Percentiles rank a stretch among this genome's conserved stretches.
These are phyloP conservation scores for Agaricus subrufescens DNA, from an alignment of 768 basidiomycete genomes.

Conservation along the genomic window DNA sequence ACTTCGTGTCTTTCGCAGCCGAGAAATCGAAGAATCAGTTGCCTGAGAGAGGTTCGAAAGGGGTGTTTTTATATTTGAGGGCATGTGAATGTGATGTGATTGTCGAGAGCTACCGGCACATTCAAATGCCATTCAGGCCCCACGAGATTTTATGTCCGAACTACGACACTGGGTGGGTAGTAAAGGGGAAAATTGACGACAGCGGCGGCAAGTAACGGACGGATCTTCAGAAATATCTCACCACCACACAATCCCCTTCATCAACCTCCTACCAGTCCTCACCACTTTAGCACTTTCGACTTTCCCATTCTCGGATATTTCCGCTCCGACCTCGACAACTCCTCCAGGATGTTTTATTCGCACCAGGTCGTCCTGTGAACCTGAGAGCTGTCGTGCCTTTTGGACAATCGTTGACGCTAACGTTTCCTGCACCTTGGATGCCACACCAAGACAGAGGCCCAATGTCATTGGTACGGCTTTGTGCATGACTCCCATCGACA, in stretches of 20 bases:
- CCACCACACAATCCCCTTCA: slow-evolving; percentile 70
- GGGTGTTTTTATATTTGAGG: too few relatives aligned
- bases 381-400: slow-evolving; percentile 17
- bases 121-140: too few relatives aligned
- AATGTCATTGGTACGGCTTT: slow-evolving; percentile 74
- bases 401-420: slow-evolving; percentile 49
- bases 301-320: slow-evolving; percentile 38
- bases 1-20: neutral
- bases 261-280: slow-evolving; percentile 64
- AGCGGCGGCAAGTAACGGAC: neutral
- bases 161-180: too few relatives aligned
- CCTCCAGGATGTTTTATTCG: slow-evolving; percentile 65
- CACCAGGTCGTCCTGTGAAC: slow-evolving; percentile 26
- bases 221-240: slow-evolving; percentile 19
- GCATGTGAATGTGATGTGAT: too few relatives aligned
- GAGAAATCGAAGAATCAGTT: neutral
- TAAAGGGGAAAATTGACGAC: too few relatives aligned
- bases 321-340: slow-evolving; percentile 61
- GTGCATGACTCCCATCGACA: slow-evolving; percentile 70
- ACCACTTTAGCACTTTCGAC: slow-evolving; percentile 60
- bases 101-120: too few relatives aligned
- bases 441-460: slow-evolving; percentile 64
- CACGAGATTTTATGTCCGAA: too few relatives aligned
- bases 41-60: too few relatives aligned
- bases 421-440: slow-evolving; percentile 48